Percentiles rank a stretch among this genome's conserved stretches.
These are phyloP conservation scores for Ganoderma meredithae DNA, from an alignment of 1,284 basidiomycete genomes.

Conservation along the genomic window DNA sequence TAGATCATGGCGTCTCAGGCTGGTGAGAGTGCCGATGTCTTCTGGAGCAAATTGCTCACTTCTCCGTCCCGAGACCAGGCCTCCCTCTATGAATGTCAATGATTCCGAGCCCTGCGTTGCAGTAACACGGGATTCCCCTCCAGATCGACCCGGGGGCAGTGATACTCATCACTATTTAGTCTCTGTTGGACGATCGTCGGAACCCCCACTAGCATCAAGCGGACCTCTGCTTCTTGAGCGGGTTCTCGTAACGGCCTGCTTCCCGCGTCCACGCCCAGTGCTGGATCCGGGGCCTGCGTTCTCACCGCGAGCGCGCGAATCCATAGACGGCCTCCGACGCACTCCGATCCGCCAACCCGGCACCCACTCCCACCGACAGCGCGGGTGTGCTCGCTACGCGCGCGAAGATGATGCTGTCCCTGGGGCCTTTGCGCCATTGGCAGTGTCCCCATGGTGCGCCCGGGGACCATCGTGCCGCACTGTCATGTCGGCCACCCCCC, in stretches of 20 bases:
- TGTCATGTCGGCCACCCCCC: neutral
- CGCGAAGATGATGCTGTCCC: neutral
- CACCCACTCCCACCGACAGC: neutral
- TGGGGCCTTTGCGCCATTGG: neutral
- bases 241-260: neutral
- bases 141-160: neutral
- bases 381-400: neutral
- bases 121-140: neutral
- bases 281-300: neutral
- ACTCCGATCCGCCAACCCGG: neutral
- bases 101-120: neutral
- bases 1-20: neutral
- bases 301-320: neutral
- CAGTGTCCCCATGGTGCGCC: neutral
- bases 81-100: neutral
- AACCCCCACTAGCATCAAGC: neutral
- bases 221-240: neutral
- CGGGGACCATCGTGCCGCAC: neutral
- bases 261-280: neutral
- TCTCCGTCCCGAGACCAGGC: neutral
- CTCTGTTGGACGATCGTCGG: neutral
- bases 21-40: neutral
- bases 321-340: neutral
- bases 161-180: neutral
- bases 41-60: neutral